Base-by-base conservation (phyloP, 257 asterid genomes). In the Solanum virginianum region DNA sequence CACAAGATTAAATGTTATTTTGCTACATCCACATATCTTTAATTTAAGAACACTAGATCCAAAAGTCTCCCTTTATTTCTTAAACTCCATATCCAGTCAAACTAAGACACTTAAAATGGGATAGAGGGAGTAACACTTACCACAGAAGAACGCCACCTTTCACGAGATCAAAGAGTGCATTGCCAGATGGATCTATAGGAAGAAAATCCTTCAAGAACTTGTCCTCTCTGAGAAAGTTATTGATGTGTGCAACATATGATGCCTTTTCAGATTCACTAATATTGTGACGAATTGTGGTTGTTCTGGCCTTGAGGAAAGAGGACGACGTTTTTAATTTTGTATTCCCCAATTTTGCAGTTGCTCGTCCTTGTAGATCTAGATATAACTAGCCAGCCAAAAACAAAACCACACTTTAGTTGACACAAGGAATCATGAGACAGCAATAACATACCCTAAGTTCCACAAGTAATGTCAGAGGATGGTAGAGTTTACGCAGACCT, bases 71-170 rank as follows among this genome's bases (percentile, higher is more conserved):
- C 41, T 65, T 65, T 65, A 65, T 65, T 65, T 65, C 43, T 65
- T 65, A 3, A 65, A 65, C 72, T 26, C n/a, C 1, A 2, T 26
- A 10, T 29, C 43, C 17, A 65, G 43, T 65, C 72, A 26, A 65
- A 26, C 72, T 65, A 65, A 65, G 20, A 65, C 11, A 26, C 43
- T 26, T 26, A 65, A 65, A 65, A 26, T 65, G 43, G 43, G 72
- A 26, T 10, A 1, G n/a, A 65, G 18, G 43, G 20, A 26, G 43
- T 26, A 17, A 70, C 45, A 18, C 66, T 66, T 90, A 96, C 99
- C 98, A 96, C 83, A 96, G 85, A 20, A 96, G 97, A 91, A 96
- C 98, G 14, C 99, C 98, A 86, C 91, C 98, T 91, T 92, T 96
- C 14, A 93, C 98, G 75, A 96, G 91, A 70, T 95, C 98, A 66